Conservation (phyloP, 2,329 filamentous ascomycete genomes). For the Elsinoe fawcettii region DNA sequence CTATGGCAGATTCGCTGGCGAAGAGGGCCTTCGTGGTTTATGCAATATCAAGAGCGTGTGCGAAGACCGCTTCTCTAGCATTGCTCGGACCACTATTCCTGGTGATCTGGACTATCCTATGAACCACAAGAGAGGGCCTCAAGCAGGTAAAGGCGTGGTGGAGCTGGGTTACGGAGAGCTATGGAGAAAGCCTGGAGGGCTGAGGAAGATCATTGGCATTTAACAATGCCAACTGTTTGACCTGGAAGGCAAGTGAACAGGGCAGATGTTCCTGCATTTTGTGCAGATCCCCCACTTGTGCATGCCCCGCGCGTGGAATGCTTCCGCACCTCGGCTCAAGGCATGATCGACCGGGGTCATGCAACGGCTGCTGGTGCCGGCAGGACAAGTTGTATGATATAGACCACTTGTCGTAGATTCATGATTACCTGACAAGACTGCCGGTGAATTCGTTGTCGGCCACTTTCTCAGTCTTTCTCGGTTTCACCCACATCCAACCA, state of each 20-base stretch:
- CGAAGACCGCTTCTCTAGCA: conserved; percentile 56
- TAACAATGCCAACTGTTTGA: background rate
- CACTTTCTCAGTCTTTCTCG: no score
- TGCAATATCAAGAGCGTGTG: conserved; percentile 87
- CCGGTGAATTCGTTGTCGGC: no score
- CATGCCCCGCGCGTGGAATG: background rate
- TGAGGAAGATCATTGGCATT: conserved; percentile 32
- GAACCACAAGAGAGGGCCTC: conserved; percentile 29
- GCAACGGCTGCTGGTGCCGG: conserved; percentile 2
- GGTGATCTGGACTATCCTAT: conserved; percentile 76
- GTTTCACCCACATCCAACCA: no score
- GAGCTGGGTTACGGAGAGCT: conserved; percentile 43
- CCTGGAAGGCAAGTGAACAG: no score
- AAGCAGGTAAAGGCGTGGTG: conserved; percentile 39
- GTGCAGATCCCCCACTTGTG: background rate
- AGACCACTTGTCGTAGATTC: background rate
- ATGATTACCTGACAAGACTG: background rate
- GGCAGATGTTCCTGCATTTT: background rate
- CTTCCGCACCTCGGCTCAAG: conserved; percentile 11
- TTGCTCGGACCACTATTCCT: conserved; percentile 68
- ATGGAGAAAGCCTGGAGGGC: conserved; percentile 32
- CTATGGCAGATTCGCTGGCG: conserved; percentile 86
- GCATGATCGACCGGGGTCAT: background rate
- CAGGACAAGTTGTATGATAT: background rate
- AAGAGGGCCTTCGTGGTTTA: conserved; percentile 74